Conservation (phyloP, 2,329 filamentous ascomycete genomes). For the Elsinoe necatrix region DNA sequence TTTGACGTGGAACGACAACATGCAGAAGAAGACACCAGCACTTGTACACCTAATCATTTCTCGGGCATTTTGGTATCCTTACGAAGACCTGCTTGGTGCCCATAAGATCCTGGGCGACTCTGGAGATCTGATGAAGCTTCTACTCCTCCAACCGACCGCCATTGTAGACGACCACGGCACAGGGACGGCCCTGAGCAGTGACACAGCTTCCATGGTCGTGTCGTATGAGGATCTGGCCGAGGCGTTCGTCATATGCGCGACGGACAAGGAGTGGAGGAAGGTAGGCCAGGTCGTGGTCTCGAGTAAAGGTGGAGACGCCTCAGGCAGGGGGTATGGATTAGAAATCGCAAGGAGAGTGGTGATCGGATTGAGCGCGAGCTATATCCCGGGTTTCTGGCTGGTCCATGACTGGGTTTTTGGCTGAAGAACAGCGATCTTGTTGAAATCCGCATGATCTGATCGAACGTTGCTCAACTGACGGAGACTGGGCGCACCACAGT, state of each 20-base stretch:
- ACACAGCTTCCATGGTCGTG: neutral
- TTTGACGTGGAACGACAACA: neutral
- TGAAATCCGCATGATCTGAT: too few relatives aligned
- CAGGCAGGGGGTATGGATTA: neutral
- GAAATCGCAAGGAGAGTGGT: neutral
- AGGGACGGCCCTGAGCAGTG: neutral
- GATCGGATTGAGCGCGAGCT: neutral
- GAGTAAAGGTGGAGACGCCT: neutral
- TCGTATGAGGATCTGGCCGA: slow-evolving; percentile 1
- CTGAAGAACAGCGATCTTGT: neutral
- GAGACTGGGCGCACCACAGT: too few relatives aligned
- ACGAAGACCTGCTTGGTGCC: neutral
- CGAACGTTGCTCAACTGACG: too few relatives aligned
- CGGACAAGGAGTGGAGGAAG: neutral
- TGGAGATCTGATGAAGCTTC: neutral
- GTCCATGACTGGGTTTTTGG: neutral
- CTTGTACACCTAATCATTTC: neutral
- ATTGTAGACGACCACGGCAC: neutral
- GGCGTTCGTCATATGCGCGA: neutral
- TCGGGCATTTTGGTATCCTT: neutral
- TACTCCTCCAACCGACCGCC: neutral
- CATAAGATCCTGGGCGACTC: neutral
- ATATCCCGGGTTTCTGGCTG: slow-evolving; percentile 5
- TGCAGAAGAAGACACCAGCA: neutral
- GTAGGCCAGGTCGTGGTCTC: neutral